Percentiles rank a stretch among this genome's conserved stretches.
Conservation (phyloP, 2,329 filamentous ascomycete species). For the Bipolaris sorokiniana region DNA sequence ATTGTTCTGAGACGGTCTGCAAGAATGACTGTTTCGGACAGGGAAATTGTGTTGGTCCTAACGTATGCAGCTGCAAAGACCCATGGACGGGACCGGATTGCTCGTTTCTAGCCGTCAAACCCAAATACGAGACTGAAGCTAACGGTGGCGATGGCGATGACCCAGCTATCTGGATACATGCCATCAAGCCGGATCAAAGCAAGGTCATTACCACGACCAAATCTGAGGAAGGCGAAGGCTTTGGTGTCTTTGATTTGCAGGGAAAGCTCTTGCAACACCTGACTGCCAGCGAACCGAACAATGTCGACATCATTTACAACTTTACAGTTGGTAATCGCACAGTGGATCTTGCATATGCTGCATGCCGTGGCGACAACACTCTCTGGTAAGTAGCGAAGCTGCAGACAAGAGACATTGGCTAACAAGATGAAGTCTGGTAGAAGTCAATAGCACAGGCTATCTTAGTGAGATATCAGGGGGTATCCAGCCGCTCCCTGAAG, state of each 20-base stretch:
- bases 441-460: slow-evolving; percentile 56
- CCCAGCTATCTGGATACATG: slow-evolving; percentile 42
- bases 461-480: slow-evolving; percentile 55
- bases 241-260: slow-evolving; percentile 58
- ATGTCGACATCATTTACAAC: slow-evolving; percentile 61
- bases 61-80: slow-evolving; percentile 34
- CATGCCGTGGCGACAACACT: slow-evolving; percentile 59
- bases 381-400: slow-evolving; percentile 54
- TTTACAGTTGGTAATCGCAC: slow-evolving; percentile 54
- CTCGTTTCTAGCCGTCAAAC: slow-evolving; percentile 36
- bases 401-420: not conserved
- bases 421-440: slow-evolving; percentile 52
- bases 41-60: slow-evolving; percentile 35
- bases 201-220: slow-evolving; percentile 62
- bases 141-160: slow-evolving; percentile 44
- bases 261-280: slow-evolving; percentile 58
- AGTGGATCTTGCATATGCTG: slow-evolving; percentile 59
- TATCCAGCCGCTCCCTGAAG: slow-evolving; percentile 53
- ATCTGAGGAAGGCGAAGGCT: slow-evolving; percentile 56
- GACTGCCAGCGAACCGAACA: slow-evolving; percentile 58
- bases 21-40: slow-evolving; percentile 37
- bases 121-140: slow-evolving; percentile 42
- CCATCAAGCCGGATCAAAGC: slow-evolving; percentile 49
- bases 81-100: slow-evolving; percentile 39
- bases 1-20: slow-evolving; percentile 31